Conservation (phyloP, 306 rosid species). For the Coriaria nepalensis region DNA sequence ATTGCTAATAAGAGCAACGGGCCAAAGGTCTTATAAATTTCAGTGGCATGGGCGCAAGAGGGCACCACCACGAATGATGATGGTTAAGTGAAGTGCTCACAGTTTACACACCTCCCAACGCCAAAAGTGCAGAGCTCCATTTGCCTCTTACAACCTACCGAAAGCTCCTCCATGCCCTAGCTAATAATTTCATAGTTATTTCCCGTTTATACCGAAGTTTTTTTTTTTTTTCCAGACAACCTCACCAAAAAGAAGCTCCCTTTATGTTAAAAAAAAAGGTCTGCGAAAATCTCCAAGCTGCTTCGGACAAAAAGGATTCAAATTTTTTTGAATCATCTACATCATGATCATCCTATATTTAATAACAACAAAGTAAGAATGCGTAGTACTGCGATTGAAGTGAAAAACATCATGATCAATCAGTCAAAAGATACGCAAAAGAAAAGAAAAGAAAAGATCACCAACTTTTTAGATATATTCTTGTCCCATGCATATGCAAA, state of each 20-base stretch:
- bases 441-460: conserved; percentile 26
- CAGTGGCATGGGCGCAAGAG: conserved; percentile 34
- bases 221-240: too few relatives aligned
- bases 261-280: conserved; percentile 13
- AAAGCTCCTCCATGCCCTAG: too few relatives aligned
- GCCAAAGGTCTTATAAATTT: conserved; percentile 25
- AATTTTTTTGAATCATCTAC: conserved; percentile 13
- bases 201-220: too few relatives aligned
- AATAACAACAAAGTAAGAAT: conserved; percentile 26
- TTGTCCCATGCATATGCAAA: too few relatives aligned
- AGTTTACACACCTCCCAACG: background rate
- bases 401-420: conserved; percentile 53
- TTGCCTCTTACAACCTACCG: too few relatives aligned
- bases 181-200: too few relatives aligned
- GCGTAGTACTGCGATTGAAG: conserved; percentile 14
- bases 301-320: conserved; percentile 15
- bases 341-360: conserved; percentile 30
- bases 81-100: conserved; percentile 21
- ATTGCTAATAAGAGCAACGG: conserved; percentile 28
- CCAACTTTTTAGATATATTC: conserved; percentile 23
- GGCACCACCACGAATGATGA: conserved; percentile 24
- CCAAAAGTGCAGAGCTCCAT: too few relatives aligned
- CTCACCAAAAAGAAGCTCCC: conserved; percentile 5
- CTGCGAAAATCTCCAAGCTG: conserved; percentile 5
- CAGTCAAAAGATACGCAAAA: conserved; percentile 24